Conservation (phyloP, 495 filamentous ascomycete species). For the Hyaloscypha finlandica region DNA sequence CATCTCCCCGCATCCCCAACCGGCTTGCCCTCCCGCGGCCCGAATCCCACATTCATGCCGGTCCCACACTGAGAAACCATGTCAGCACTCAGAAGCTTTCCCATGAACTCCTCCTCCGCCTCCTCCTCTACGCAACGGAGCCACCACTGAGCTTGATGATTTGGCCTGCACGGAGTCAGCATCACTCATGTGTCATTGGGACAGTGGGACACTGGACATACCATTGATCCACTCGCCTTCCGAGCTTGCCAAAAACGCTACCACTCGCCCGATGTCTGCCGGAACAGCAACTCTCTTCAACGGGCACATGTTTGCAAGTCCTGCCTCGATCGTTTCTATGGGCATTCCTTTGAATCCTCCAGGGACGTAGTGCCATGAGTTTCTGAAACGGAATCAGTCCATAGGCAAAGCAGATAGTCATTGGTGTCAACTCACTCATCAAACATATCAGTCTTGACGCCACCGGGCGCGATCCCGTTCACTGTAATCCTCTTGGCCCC, state of each 20-base stretch:
- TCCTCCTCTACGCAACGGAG: slow-evolving; percentile 21
- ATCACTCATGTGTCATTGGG: background rate
- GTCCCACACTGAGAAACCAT: background rate
- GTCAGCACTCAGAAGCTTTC: background rate
- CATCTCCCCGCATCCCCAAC: background rate
- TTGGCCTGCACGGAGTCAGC: slow-evolving; percentile 35
- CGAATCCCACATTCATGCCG: background rate
- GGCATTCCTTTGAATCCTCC: slow-evolving; percentile 43
- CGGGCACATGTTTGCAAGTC: slow-evolving; percentile 44
- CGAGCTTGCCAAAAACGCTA: slow-evolving; percentile 49
- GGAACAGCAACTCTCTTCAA: slow-evolving; percentile 56
- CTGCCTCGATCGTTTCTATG: slow-evolving; percentile 45
- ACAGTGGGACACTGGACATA: slow-evolving; percentile 30
- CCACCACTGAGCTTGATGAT: slow-evolving; percentile 39
- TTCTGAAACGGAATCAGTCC: slow-evolving; percentile 26
- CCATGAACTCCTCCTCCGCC: slow-evolving; percentile 1
- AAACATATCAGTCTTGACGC: slow-evolving; percentile 82
- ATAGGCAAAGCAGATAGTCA: background rate
- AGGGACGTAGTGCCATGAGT: slow-evolving; percentile 66
- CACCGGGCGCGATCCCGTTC: slow-evolving; percentile 72
- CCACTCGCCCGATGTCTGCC: slow-evolving; percentile 50
- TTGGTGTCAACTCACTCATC: slow-evolving; percentile 37
- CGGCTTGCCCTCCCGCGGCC: background rate
- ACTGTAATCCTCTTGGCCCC: slow-evolving; percentile 74
- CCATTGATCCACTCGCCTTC: slow-evolving; percentile 66